These are phyloP conservation scores for Hymenoscyphus linearis DNA, from an alignment of 2,329 filamentous ascomycete genomes.

Conservation along the genomic window DNA sequence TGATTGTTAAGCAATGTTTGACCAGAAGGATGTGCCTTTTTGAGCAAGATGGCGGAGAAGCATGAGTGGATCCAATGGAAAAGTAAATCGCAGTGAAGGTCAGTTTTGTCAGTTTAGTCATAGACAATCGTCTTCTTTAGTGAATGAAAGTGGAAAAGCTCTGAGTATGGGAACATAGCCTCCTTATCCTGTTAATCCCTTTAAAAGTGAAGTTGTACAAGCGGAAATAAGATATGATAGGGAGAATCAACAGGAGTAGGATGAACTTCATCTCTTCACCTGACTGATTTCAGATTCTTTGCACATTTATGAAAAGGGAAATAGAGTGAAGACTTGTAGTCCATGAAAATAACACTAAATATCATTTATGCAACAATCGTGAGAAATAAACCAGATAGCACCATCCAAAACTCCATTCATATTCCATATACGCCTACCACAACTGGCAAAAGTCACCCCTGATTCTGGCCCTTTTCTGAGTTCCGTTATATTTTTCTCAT, in stretches of 20 bases:
- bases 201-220: background rate
- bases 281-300: background rate
- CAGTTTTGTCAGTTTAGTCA: too few species aligned
- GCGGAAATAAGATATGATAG: background rate
- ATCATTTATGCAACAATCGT: background rate
- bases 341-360: background rate
- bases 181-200: background rate
- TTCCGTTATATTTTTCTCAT: background rate
- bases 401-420: background rate
- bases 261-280: background rate
- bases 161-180: background rate
- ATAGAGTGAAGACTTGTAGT: background rate
- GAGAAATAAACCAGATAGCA: background rate
- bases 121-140: background rate
- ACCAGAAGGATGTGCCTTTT: background rate
- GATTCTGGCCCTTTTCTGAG: background rate
- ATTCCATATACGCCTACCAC: background rate
- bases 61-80: too few species aligned
- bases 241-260: background rate
- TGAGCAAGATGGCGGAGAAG: too few species aligned
- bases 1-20: too few species aligned
- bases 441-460: background rate
- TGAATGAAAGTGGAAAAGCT: background rate
- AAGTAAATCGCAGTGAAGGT: too few species aligned
- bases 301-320: background rate